Evolutionary conservation across 208 protist species (phyloP), one percentile per base, ranked within the genome.

Genomic region (Wallacemonas sp.): DNA sequence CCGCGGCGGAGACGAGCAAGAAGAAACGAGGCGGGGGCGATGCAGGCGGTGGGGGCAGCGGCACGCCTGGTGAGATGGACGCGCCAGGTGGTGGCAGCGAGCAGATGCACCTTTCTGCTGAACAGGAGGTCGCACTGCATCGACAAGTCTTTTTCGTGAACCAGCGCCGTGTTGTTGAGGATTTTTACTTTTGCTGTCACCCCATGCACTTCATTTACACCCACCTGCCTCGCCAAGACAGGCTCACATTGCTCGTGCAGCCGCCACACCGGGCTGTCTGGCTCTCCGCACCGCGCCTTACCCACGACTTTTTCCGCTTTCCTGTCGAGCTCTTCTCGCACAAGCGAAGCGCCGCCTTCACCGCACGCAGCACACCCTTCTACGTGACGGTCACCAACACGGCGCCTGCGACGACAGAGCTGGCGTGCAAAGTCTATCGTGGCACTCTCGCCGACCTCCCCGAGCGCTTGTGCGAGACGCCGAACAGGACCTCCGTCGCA

Each of bases 181-280:
- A 85, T 59, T 95, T 93, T 59, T 96, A 91, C 68, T 92, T 92
- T 62, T 84, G 75, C 49, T 80, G 80, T 15, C 66, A 83, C 47
- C 90, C 90, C 14, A 44, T 59, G 2, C 26, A 65, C 9, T 92
- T 96, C 68, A 70, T 79, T n/a, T 58, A 28, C 45, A 84, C 84
- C 22, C 90, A 96, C 72, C 66, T 91, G 34, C 80, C 90, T 0
- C 33, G 44, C 12, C 53, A 72, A 22, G 38, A 63, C 6, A 49
- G 26, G 1, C 21, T 84, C 58, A 65, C 80, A 38, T 81, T 96
- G 14, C 68, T 93, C 17, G 3, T 22, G 12, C n/a, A 42, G 15
- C 54, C 76, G 9, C 79, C 79, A 24, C 72, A 53, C n/a, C 71
- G 67, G 17, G 47, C 74, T 33, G 41, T 65, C 22, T 96, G 90